Evolutionary conservation across 306 rosid genomes (phyloP), one percentile per base, ranked within the genome.

Genomic region (Comarum palustre): DNA sequence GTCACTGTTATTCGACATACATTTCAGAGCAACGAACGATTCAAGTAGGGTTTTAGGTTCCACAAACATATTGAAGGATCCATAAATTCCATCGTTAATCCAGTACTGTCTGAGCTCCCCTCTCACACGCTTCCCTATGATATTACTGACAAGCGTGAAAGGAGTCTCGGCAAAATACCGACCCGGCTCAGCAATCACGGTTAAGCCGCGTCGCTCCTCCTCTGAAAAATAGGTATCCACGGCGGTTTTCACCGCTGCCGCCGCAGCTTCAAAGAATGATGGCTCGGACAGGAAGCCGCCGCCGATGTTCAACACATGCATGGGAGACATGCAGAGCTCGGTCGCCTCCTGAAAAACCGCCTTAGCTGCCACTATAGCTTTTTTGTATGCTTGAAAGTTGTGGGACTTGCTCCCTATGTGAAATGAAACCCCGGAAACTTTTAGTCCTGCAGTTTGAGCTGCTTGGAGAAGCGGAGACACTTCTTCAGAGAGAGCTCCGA

Each of bases 41-140:
- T 5, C 10, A 25, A 27, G 39, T 27, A 59, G 38, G 0, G 8
- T 1, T 13, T 38, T 6, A 80, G 51, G 54, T 55, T 19, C 57
- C 25, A 74, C 41, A 70, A 80, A 4, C 64, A 82, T 50, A 25
- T 19, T 51, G 5, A 85, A 72, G 8, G n/a, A n/a, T n/a, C 91
- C 88, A 22, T 84, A 78, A 8, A 84, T 34, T 12, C 94, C 91
- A 43, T 89, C 91, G 67, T 84, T 83, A 11, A 86, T 84, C 91
- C 94, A 89, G 50, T 86, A 89, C 67, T 86, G 86, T 59, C 84
- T 79, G 11, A 72, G 1, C 24, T 79, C 69, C 0, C 88, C 86
- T 7, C 91, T 77, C 0, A 83, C 78, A 0, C 94, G 87, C 75
- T 86, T 89, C 14, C 91, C 91, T 9, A 89, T 83, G 3, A 89